A percentile compares a stretch with the other conserved stretches of the same genome.
phyloP scores from a whole-genome alignment of 441 rosid species.

The Hura crepitans region DNA sequence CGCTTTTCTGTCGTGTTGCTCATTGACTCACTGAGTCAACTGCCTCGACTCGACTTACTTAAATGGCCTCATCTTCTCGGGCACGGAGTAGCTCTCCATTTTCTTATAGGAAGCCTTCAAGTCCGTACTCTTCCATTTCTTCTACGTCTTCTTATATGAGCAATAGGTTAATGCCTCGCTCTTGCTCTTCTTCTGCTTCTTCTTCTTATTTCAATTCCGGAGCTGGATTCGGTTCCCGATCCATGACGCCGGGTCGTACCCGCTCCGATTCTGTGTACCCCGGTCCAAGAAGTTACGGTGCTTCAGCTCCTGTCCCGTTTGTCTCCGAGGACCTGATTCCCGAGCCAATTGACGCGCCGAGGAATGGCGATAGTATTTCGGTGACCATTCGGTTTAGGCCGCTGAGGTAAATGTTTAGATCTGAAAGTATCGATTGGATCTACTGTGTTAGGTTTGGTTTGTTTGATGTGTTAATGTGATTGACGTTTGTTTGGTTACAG shows the following conservation, averaged over 20 bases:
- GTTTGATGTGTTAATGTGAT: constrained; percentile 9
- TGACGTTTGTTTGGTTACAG: constrained; percentile 43
- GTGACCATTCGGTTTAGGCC: constrained; percentile 98
- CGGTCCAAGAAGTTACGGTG: constrained; percentile 42
- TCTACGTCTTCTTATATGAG: constrained; percentile 67
- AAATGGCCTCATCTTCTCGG: constrained; percentile 83
- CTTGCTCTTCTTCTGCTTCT: constrained; percentile 74
- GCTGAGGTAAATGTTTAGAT: constrained; percentile 76
- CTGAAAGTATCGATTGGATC: constrained; percentile 58
- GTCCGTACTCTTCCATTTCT: constrained; percentile 71
- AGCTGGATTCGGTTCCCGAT: constrained; percentile 52
- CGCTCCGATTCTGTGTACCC: constrained; percentile 48
- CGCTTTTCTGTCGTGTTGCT: constrained; percentile 29
- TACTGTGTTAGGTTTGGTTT: constrained; percentile 18
- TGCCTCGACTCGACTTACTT: constrained; percentile 29
- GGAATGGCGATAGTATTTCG: constrained; percentile 84
- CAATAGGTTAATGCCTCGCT: constrained; percentile 66
- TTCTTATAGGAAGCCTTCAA: constrained; percentile 62
- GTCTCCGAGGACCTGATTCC: constrained; percentile 62
- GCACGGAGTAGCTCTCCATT: constrained; percentile 88
- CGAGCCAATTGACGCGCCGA: constrained; percentile 56
- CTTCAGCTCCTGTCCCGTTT: constrained; percentile 49
- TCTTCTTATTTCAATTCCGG: constrained; percentile 50
- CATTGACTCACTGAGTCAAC: constrained; percentile 41
- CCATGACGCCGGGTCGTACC: constrained; percentile 69